Percentiles rank a stretch among this genome's conserved stretches.
Evolutionary conservation across 2,329 filamentous ascomycete species (phyloP).

Genomic region (Pseudogymnoascus sp.): DNA sequence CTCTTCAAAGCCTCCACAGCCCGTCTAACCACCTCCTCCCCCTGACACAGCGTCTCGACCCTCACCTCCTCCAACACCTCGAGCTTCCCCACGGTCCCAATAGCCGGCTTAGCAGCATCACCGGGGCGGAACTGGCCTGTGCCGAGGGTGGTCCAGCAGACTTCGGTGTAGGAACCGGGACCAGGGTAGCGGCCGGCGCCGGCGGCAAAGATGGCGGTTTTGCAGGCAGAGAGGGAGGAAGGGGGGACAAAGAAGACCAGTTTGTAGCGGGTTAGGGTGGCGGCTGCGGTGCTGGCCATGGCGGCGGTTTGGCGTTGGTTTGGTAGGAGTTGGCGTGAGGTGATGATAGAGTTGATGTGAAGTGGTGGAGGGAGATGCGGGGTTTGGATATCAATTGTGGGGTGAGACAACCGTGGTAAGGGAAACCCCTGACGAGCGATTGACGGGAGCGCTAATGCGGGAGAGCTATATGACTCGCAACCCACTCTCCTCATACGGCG

Average conservation of each 20-base stretch:
- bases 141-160: slow-evolving; percentile 47
- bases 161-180: slow-evolving; percentile 49
- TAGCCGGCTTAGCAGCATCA: slow-evolving; percentile 53
- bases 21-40: slow-evolving; percentile 48
- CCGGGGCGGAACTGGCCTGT: slow-evolving; percentile 62
- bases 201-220: slow-evolving; percentile 50
- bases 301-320: not conserved
- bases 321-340: not conserved
- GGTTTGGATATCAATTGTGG: not conserved
- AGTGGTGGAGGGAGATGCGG: not conserved
- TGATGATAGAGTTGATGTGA: not conserved
- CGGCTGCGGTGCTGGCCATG: not conserved
- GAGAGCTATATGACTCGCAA: not conserved
- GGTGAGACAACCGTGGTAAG: not conserved
- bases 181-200: slow-evolving; percentile 49
- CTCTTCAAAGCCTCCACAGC: slow-evolving; percentile 60
- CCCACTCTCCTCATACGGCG: not conserved
- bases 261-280: slow-evolving; percentile 26
- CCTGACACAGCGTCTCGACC: slow-evolving; percentile 58
- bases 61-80: slow-evolving; percentile 55
- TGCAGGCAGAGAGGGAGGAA: slow-evolving; percentile 42
- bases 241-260: slow-evolving; percentile 49
- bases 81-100: slow-evolving; percentile 51
- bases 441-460: not conserved
- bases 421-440: not conserved